phyloP scores from a whole-genome alignment of 148 eudicot genomes.

The Chenopodium suecicum region DNA sequence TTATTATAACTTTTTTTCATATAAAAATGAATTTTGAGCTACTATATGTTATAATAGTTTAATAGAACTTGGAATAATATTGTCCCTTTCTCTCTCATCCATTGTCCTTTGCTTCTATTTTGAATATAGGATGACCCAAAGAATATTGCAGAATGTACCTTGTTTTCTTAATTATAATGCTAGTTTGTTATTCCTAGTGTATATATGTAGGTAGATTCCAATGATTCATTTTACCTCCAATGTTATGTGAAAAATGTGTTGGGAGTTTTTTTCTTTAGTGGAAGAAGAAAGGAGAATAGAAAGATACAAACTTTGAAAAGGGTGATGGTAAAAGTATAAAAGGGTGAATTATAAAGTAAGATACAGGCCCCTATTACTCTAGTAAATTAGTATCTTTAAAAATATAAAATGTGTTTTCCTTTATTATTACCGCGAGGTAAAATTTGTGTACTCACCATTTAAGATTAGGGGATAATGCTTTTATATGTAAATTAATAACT shows the following conservation, averaged over 20 bases:
- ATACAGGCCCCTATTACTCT: no score
- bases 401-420: no score
- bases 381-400: no score
- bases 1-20: conserved; percentile 18
- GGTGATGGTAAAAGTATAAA: neutral
- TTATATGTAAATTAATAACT: no score
- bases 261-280: neutral
- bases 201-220: neutral
- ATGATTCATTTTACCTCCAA: neutral
- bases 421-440: neutral
- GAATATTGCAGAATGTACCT: conserved; percentile 13
- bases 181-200: neutral
- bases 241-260: neutral
- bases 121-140: conserved; percentile 22
- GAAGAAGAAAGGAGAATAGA: no score
- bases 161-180: neutral
- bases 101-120: conserved; percentile 20
- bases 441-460: neutral
- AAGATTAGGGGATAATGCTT: neutral
- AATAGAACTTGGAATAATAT: conserved; percentile 6
- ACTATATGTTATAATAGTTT: neutral
- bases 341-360: neutral
- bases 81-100: conserved; percentile 12
- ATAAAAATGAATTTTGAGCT: conserved; percentile 11
- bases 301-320: neutral